A percentile compares a stretch with the other conserved stretches of the same genome.
phyloP scores from a whole-genome alignment of 177 flowering plant species.

The Vitis hybrid region DNA sequence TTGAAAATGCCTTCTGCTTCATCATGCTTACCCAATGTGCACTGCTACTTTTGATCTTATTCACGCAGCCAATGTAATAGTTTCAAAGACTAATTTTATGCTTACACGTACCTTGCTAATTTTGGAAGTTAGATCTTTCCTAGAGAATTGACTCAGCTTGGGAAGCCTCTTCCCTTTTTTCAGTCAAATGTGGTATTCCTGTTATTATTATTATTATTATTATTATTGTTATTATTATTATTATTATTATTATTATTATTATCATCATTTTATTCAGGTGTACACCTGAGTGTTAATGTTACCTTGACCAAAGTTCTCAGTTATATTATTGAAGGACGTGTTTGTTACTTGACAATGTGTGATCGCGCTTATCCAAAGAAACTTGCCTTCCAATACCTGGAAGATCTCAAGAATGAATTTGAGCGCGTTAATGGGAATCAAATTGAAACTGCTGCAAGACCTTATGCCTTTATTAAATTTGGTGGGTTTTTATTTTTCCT shows the following conservation, averaged over 20 bases:
- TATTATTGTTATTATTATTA: not conserved
- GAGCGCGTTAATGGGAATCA: conserved; percentile 86
- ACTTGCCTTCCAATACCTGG: conserved; percentile 88
- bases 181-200: not conserved
- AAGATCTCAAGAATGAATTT: conserved; percentile 89
- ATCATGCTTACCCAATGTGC: too few relatives aligned
- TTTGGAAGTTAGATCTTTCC: too few relatives aligned
- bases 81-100: too few relatives aligned
- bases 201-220: not conserved
- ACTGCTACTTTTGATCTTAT: too few relatives aligned
- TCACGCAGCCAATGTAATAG: too few relatives aligned
- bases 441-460: conserved; percentile 93
- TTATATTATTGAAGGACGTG: conserved; percentile 89
- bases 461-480: conserved; percentile 90
- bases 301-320: conserved; percentile 56
- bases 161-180: too few relatives aligned
- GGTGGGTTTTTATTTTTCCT: conserved; percentile 38
- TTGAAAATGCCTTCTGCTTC: too few relatives aligned
- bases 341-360: conserved; percentile 93
- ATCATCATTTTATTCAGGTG: not conserved
- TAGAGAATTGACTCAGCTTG: too few relatives aligned
- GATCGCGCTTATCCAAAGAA: conserved; percentile 95
- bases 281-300: conserved; percentile 5
- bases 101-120: too few relatives aligned
- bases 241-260: not conserved